Conservation (phyloP, 768 basidiomycete genomes). For the Lactifluus piperatus region DNA sequence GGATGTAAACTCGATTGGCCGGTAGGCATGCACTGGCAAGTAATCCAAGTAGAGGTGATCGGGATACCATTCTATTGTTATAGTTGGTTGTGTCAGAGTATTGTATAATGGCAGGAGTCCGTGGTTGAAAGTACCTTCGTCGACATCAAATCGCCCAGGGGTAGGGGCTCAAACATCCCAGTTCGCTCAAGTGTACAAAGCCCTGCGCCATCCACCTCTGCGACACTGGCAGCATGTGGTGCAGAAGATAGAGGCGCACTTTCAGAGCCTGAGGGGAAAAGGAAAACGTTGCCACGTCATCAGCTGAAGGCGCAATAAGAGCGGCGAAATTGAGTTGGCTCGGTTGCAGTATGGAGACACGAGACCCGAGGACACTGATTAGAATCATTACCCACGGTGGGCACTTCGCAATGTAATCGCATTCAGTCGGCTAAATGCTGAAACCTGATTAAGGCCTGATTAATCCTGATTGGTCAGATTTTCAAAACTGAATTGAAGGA, state of each 20-base stretch:
- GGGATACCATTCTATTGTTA: no score
- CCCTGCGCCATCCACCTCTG: slow-evolving; percentile 58
- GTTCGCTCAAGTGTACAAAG: slow-evolving; percentile 60
- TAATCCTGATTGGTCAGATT: no score
- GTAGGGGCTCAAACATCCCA: slow-evolving; percentile 66
- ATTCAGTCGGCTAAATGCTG: no score
- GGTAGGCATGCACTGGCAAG: no score
- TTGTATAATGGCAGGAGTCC: no score
- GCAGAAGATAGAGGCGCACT: slow-evolving; percentile 47
- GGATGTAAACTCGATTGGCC: no score
- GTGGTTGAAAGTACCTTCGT: slow-evolving; percentile 79
- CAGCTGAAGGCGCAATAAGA: slow-evolving; percentile 87
- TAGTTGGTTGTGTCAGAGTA: no score
- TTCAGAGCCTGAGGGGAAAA: slow-evolving; percentile 50
- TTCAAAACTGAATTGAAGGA: no score
- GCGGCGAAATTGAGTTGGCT: slow-evolving; percentile 64
- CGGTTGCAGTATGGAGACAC: slow-evolving; percentile 82
- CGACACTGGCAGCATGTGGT: slow-evolving; percentile 75
- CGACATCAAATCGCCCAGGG: slow-evolving; percentile 57
- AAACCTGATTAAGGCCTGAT: no score
- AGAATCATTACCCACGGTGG: background rate
- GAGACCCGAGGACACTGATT: slow-evolving; percentile 74
- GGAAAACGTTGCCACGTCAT: slow-evolving; percentile 85
- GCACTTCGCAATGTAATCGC: no score
- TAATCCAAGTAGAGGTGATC: no score